Conservation (phyloP, 352 stramenopile species). For the Globisporangium barbulae region DNA sequence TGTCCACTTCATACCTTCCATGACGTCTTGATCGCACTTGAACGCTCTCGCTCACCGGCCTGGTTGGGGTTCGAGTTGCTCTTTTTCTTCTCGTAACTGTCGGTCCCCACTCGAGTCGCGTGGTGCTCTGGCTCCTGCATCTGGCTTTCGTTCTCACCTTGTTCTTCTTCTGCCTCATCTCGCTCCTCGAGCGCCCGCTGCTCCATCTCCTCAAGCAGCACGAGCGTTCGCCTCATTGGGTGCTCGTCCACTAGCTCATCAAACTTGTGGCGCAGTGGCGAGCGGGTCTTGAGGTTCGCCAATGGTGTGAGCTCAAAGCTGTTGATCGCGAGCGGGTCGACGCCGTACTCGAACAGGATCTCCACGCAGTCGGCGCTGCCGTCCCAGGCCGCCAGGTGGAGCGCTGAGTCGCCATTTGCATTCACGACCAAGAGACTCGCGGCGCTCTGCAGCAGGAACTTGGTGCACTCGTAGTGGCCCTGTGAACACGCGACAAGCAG, state of each 20-base stretch:
- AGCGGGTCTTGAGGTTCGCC: conserved; percentile 57
- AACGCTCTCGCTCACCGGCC: background rate
- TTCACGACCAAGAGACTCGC: conserved; percentile 48
- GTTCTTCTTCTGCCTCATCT: background rate
- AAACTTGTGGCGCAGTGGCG: conserved; percentile 64
- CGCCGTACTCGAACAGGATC: conserved; percentile 66
- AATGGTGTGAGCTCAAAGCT: conserved; percentile 46
- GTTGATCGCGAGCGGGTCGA: conserved; percentile 47
- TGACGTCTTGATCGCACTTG: background rate
- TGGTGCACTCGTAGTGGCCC: conserved; percentile 62
- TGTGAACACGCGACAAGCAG: conserved; percentile 61
- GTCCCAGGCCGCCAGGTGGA: conserved; percentile 70
- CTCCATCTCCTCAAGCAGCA: conserved; percentile 40
- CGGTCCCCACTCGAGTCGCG: background rate
- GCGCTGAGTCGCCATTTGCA: conserved; percentile 40
- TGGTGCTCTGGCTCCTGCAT: background rate
- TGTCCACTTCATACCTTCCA: conserved; percentile 14
- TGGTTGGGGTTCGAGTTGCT: conserved; percentile 1
- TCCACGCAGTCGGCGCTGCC: conserved; percentile 54
- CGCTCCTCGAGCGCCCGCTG: conserved; percentile 5
- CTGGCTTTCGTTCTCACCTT: background rate
- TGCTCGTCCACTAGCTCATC: conserved; percentile 49
- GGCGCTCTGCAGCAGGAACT: conserved; percentile 73
- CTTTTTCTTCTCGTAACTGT: background rate
- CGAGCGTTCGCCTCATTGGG: conserved; percentile 44